Evolutionary conservation across 305 asterid genomes (phyloP), one percentile per base, ranked within the genome.

Genomic region (Fraxinus baroniana): DNA sequence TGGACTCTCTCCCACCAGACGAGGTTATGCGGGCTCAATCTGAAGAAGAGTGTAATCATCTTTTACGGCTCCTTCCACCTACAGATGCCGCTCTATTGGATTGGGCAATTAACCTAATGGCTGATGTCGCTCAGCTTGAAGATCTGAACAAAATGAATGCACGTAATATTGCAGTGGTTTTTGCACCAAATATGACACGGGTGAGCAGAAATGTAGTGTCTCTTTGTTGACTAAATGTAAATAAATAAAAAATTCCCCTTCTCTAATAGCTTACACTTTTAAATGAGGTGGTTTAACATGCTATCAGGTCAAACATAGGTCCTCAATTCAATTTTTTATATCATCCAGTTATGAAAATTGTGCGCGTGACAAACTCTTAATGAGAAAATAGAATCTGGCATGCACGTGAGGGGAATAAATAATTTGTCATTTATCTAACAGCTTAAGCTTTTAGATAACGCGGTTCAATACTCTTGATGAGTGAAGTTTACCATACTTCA

Each of bases 41-140:
- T 6, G 92, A 87, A 75, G 91, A 87, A 28, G 91, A 87, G 13
- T 89, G 79, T 15, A 85, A 83, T 33, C 87, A 77, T 78, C 87
- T 89, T 24, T 26, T 90, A 6, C 78, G 79, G 79, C 87, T 82
- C 83, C 88, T 90, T 10, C 79, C 79, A 66, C 90, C 89, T 0
- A 88, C 86, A 0, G 90, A 90, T 64, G 78, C 78, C 6, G 87
- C 89, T 44, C 88, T 90, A n/a, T 87, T 90, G 7, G 74, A 60
- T 30, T 90, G 94, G 94, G 92, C 90, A 32, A 78, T 90, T 33
- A 87, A 90, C 83, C 88, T 90, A 35, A 90, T 90, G 94, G 91
- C 94, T 8, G 94, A 90, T 28, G 89, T 90, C 7, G 92, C 81
- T 37, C 89, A 89, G 87, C 75, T 81, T 7, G 89, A 90, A 79